A percentile compares a stretch with the other conserved stretches of the same genome.
Conservation (phyloP, 2,329 filamentous ascomycete genomes). For the Cordyceps javanica region DNA sequence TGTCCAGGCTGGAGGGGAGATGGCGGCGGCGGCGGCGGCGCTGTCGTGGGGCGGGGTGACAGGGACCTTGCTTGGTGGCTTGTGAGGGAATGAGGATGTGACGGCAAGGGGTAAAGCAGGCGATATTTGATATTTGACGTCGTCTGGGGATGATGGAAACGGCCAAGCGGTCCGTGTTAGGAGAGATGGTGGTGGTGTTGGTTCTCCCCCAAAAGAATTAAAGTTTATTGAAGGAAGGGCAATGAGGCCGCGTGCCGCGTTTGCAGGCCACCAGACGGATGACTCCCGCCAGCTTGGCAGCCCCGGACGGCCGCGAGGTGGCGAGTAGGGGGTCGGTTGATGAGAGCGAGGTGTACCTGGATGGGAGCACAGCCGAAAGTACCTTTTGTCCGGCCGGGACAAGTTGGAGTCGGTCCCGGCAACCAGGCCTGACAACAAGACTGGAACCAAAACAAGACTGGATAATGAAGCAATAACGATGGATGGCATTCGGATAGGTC, state of each 20-base stretch:
- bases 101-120: neutral
- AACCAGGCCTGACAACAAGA: neutral
- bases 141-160: neutral
- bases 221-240: too few relatives aligned
- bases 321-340: neutral
- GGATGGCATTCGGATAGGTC: neutral
- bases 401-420: neutral
- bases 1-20: neutral
- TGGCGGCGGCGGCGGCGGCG: too few relatives aligned
- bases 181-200: neutral
- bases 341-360: neutral
- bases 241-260: too few relatives aligned
- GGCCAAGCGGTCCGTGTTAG: neutral
- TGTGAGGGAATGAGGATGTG: neutral
- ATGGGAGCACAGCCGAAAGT: constrained; percentile 7
- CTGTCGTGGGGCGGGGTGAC: neutral
- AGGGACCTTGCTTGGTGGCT: constrained; percentile 7
- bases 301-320: neutral
- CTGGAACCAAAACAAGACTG: too few relatives aligned
- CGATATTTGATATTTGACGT: neutral
- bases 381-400: constrained; percentile 8
- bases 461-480: neutral
- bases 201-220: too few relatives aligned
- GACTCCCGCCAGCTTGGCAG: neutral
- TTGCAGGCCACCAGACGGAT: neutral